Evolutionary conservation across 2,329 filamentous ascomycete genomes (phyloP).

Genomic region (Conoideocrella luteorostrata): DNA sequence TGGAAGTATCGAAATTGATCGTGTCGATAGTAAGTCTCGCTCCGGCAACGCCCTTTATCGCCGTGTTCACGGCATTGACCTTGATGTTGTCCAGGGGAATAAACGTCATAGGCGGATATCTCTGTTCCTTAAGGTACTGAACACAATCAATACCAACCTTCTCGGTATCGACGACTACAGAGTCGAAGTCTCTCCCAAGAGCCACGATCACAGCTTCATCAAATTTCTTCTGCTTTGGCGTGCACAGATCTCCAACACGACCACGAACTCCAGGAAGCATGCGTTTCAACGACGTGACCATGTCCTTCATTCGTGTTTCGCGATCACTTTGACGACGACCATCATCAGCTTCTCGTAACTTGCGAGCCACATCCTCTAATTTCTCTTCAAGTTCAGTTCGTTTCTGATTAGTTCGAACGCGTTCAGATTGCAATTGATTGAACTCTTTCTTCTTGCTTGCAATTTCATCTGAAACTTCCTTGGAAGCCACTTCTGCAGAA

Average conservation of each 20-base stretch:
- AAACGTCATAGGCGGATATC: slow-evolving; percentile 82
- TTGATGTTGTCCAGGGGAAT: slow-evolving; percentile 97
- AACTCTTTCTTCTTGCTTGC: slow-evolving; percentile 85
- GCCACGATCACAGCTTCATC: slow-evolving; percentile 90
- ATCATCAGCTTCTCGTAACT: slow-evolving; percentile 79
- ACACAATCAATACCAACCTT: slow-evolving; percentile 93
- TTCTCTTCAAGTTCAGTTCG: slow-evolving; percentile 90
- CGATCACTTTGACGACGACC: slow-evolving; percentile 79
- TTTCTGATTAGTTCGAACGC: slow-evolving; percentile 71
- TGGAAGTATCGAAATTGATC: slow-evolving; percentile 82
- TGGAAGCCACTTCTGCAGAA: slow-evolving; percentile 54
- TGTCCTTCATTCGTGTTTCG: slow-evolving; percentile 73
- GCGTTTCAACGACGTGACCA: slow-evolving; percentile 78
- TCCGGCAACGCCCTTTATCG: slow-evolving; percentile 80
- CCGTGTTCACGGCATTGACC: slow-evolving; percentile 82
- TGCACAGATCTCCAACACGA: slow-evolving; percentile 84
- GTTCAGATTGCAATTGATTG: slow-evolving; percentile 77
- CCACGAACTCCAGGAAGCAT: slow-evolving; percentile 90
- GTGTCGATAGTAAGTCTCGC: slow-evolving; percentile 90
- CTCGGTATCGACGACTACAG: slow-evolving; percentile 90
- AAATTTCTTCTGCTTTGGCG: slow-evolving; percentile 95
- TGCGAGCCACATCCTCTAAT: slow-evolving; percentile 70
- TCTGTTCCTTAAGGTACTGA: slow-evolving; percentile 85
- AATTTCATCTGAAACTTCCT: slow-evolving; percentile 69
- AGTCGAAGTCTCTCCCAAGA: slow-evolving; percentile 87